phyloP scores from a whole-genome alignment of 306 rosid species.

The Prunus fruticosa region DNA sequence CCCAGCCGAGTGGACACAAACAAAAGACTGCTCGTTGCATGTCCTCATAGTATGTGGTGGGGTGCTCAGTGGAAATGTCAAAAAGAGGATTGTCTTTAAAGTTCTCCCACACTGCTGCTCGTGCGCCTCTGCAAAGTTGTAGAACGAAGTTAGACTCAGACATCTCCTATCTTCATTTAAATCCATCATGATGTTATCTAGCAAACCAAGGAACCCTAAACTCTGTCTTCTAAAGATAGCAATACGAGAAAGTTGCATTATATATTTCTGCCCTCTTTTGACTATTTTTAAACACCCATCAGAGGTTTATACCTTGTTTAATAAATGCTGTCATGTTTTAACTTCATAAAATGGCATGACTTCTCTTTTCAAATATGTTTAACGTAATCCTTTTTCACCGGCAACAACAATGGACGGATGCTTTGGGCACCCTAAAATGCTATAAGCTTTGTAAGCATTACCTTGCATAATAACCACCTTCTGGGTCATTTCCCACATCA shows the following conservation, averaged over 20 bases:
- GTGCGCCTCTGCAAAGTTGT: constrained; percentile 6
- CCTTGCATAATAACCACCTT: constrained; percentile 98
- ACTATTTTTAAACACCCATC: neutral
- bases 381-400: neutral
- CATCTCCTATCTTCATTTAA: neutral
- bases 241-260: neutral
- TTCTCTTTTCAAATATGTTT: neutral
- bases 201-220: neutral
- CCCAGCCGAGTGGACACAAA: constrained; percentile 98
- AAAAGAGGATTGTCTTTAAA: constrained; percentile 93
- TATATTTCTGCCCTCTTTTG: neutral
- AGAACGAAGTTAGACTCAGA: constrained; percentile 9
- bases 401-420: neutral
- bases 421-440: constrained; percentile 4
- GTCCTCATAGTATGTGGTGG: constrained; percentile 93
- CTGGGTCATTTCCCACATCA: constrained; percentile 95
- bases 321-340: neutral
- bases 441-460: constrained; percentile 22
- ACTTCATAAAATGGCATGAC: neutral
- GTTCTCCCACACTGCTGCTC: constrained; percentile 94
- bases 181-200: neutral
- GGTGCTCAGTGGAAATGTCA: constrained; percentile 95
- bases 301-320: neutral
- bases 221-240: neutral
- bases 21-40: constrained; percentile 97